Percentiles rank a stretch among this genome's conserved stretches.
Conservation (phyloP, 495 filamentous ascomycete genomes). For the Haplographium delicatum region DNA sequence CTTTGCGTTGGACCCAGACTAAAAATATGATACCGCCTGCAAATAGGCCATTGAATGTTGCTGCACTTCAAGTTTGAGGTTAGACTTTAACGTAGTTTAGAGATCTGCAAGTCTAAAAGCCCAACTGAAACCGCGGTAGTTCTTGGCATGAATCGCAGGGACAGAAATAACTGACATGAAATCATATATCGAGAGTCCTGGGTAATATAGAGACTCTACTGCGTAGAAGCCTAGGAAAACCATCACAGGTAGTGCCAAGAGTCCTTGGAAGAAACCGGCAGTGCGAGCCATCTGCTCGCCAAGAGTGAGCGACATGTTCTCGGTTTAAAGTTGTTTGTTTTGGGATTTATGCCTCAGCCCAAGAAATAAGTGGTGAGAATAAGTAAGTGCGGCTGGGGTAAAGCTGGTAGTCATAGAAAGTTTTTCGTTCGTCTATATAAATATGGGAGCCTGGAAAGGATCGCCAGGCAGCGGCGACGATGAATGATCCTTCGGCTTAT, state of each 20-base stretch:
- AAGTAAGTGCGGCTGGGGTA: no score
- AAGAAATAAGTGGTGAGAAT: neutral
- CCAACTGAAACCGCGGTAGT: no score
- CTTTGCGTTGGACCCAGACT: slow-evolving; percentile 21
- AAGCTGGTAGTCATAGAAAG: no score
- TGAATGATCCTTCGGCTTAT: no score
- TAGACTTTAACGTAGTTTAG: no score
- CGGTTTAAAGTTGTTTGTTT: neutral
- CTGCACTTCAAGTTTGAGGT: slow-evolving; percentile 1
- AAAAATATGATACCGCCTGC: slow-evolving; percentile 23
- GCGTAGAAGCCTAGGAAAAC: neutral
- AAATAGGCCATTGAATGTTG: slow-evolving; percentile 14
- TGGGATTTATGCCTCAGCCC: no score
- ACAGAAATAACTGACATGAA: slow-evolving; percentile 10
- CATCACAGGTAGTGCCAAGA: slow-evolving; percentile 14
- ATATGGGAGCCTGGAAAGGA: no score
- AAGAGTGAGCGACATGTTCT: slow-evolving; percentile 4
- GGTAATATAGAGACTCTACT: neutral
- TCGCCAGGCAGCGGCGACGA: no score
- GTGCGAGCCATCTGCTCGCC: slow-evolving; percentile 15
- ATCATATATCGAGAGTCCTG: neutral
- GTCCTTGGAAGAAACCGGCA: slow-evolving; percentile 11
- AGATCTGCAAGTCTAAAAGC: no score
- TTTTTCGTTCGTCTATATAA: no score
- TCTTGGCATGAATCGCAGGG: no score